A percentile compares a stretch with the other conserved stretches of the same genome.
Conservation (phyloP, 2,329 filamentous ascomycete species). For the Colletotrichum sublineola region DNA sequence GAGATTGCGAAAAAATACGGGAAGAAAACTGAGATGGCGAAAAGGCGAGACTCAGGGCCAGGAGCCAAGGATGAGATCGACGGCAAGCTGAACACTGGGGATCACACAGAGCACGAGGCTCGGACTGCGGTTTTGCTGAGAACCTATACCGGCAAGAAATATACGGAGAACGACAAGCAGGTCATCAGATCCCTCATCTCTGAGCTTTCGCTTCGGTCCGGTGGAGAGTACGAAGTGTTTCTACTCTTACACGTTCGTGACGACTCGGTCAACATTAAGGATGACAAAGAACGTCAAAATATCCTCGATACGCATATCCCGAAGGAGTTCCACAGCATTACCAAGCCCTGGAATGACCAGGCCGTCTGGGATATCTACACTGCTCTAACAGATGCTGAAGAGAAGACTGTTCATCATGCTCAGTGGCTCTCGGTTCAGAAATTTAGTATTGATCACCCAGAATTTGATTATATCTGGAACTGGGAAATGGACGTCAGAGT, state of each 20-base stretch:
- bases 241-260: conserved; percentile 84
- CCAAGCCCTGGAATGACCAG: conserved; percentile 79
- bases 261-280: conserved; percentile 67
- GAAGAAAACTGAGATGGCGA: background rate
- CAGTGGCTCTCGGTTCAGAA: conserved; percentile 82
- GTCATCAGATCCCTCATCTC: conserved; percentile 83
- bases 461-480: conserved; percentile 88
- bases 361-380: conserved; percentile 85
- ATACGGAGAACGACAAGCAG: conserved; percentile 83
- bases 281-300: conserved; percentile 68
- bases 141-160: conserved; percentile 80
- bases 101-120: conserved; percentile 16
- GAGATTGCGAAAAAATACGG: conserved; percentile 18
- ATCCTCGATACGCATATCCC: conserved; percentile 75
- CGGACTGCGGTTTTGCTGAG: conserved; percentile 83
- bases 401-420: conserved; percentile 66
- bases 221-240: conserved; percentile 85
- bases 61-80: background rate
- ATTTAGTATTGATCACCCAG: conserved; percentile 80
- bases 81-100: background rate
- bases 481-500: conserved; percentile 88
- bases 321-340: conserved; percentile 76
- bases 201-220: conserved; percentile 80
- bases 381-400: conserved; percentile 73
- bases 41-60: background rate